Conservation (phyloP, 2,329 filamentous ascomycete genomes). For the Aspergillus texensis region DNA sequence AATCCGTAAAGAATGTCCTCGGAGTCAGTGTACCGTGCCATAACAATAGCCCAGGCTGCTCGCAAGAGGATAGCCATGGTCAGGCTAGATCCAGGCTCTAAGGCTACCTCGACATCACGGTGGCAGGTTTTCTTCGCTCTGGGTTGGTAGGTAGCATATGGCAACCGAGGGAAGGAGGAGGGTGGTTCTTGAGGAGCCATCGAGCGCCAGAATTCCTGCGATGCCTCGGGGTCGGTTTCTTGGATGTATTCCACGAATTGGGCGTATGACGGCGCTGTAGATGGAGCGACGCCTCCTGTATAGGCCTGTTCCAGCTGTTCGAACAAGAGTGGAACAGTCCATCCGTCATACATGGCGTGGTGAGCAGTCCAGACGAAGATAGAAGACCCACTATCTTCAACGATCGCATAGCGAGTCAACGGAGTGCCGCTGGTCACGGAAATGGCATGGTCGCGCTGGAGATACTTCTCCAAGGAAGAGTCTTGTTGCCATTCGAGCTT, state of each 20-base stretch:
- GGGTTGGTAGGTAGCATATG: not conserved
- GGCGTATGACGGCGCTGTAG: conserved; percentile 1
- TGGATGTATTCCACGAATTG: conserved; percentile 11
- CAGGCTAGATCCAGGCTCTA: not conserved
- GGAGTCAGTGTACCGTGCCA: conserved; percentile 9
- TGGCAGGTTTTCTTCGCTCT: not conserved
- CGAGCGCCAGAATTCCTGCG: conserved; percentile 9
- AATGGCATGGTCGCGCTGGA: conserved; percentile 41
- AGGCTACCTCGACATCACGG: not conserved
- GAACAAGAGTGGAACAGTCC: conserved; percentile 10
- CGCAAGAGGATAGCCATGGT: not conserved
- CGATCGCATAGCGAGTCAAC: conserved; percentile 9
- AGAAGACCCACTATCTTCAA: not conserved
- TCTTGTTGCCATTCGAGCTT: conserved; percentile 23
- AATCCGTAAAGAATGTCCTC: conserved; percentile 17
- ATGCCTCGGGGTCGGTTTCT: not conserved
- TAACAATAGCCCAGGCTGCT: conserved; percentile 14
- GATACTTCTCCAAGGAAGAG: conserved; percentile 22
- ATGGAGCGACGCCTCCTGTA: not conserved
- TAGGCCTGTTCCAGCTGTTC: conserved; percentile 10
- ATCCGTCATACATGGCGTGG: conserved; percentile 16
- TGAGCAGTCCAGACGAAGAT: conserved; percentile 15
- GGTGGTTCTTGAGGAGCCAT: not conserved
- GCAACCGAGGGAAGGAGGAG: not conserved
- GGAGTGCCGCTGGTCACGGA: conserved; percentile 2